Percentiles rank a stretch among this genome's conserved stretches.
These are phyloP conservation scores for Ephemerocybe angulata DNA, from an alignment of 768 basidiomycete species.

Conservation along the genomic window DNA sequence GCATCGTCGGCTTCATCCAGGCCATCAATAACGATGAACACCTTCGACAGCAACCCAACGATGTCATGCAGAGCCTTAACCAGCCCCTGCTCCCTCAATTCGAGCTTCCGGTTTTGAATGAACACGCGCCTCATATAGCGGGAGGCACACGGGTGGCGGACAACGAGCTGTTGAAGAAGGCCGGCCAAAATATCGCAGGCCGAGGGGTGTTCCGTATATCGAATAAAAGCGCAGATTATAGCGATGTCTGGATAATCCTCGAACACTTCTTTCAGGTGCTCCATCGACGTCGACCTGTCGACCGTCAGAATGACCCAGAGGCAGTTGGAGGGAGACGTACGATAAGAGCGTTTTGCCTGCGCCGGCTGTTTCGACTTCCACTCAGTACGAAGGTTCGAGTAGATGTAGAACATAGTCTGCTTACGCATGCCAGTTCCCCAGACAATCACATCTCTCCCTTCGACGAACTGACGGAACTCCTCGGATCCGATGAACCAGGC, in stretches of 20 bases:
- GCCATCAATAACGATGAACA: constrained; percentile 1
- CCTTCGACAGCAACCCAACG: too few species aligned
- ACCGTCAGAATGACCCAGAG: background rate
- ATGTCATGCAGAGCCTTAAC: too few species aligned
- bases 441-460: background rate
- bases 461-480: background rate
- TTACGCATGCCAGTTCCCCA: constrained; percentile 7
- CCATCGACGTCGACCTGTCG: background rate
- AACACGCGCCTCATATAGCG: too few species aligned
- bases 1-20: background rate
- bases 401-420: background rate
- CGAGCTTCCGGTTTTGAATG: too few species aligned
- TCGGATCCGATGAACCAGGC: background rate
- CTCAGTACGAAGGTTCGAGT: background rate
- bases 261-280: background rate
- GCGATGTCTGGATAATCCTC: background rate
- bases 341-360: constrained; percentile 3
- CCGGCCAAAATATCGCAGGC: background rate
- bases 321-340: background rate
- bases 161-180: background rate
- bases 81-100: too few species aligned
- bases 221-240: constrained; percentile 1
- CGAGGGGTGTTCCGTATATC: background rate
- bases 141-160: too few species aligned
- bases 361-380: background rate